A percentile compares a stretch with the other conserved stretches of the same genome.
Evolutionary conservation across 129 eudicot species (phyloP).

Genomic region (Sambucus nigra): DNA sequence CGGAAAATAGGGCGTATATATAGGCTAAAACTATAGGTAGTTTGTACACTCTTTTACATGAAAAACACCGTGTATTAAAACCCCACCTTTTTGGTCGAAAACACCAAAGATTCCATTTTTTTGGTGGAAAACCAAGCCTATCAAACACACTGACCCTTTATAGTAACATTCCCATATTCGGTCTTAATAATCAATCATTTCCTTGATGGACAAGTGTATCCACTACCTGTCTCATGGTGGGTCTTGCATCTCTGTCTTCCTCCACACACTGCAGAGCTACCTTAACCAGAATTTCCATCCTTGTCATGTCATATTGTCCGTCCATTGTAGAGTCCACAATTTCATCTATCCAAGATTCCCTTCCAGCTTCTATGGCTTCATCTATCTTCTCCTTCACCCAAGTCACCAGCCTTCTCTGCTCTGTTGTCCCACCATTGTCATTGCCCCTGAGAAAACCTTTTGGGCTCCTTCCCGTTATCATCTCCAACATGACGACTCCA

Average conservation of each 20-base stretch:
- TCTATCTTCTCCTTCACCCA: conserved; percentile 35
- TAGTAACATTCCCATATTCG: too few species aligned
- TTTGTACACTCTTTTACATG: too few species aligned
- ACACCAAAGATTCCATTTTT: too few species aligned
- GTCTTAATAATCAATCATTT: too few species aligned
- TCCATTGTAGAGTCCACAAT: conserved; percentile 26
- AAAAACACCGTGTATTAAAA: too few species aligned
- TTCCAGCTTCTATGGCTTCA: conserved; percentile 1
- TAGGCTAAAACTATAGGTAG: too few species aligned
- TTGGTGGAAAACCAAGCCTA: too few species aligned
- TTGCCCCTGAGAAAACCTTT: neutral
- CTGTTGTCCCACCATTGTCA: conserved; percentile 10
- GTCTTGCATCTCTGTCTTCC: too few species aligned
- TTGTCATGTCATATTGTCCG: conserved; percentile 17
- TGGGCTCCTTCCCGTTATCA: conserved; percentile 33
- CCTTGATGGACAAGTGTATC: conserved; percentile 21
- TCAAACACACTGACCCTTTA: too few species aligned
- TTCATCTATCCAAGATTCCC: conserved; percentile 9
- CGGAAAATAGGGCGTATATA: too few species aligned
- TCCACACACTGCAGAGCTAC: conserved; percentile 40
- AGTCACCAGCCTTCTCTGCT: conserved; percentile 10
- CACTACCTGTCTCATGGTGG: conserved; percentile 49
- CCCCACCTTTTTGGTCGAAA: too few species aligned
- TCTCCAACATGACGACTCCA: conserved; percentile 36
- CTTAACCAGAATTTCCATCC: conserved; percentile 22